Evolutionary conservation across 768 basidiomycete genomes (phyloP).

Genomic region (Suillus fuscotomentosus): DNA sequence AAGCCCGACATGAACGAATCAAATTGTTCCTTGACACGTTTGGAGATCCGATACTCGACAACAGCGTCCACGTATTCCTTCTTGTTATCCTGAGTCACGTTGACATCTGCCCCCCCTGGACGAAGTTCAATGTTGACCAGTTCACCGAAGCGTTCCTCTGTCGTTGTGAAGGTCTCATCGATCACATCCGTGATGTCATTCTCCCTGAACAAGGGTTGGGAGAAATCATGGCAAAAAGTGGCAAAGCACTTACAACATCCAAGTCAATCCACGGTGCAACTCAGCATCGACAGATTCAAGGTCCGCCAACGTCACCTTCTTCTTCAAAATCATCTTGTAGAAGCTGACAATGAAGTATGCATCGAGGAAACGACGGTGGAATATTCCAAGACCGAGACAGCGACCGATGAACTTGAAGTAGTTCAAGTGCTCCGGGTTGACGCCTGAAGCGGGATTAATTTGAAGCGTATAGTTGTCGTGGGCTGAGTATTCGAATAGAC

Average conservation of each 20-base stretch:
- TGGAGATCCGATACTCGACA: constrained; percentile 96
- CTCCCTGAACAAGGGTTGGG: constrained; percentile 53
- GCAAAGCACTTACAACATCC: constrained; percentile 84
- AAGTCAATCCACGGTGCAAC: constrained; percentile 90
- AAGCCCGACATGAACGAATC: constrained; percentile 99
- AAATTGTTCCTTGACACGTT: constrained; percentile 97
- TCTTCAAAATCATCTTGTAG: constrained; percentile 99
- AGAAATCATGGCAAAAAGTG: constrained; percentile 3
- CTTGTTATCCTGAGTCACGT: constrained; percentile 98
- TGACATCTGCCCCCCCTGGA: constrained; percentile 78
- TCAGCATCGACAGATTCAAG: constrained; percentile 97
- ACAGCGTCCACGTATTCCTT: constrained; percentile 95
- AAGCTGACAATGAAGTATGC: constrained; percentile 99
- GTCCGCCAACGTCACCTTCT: constrained; percentile 93
- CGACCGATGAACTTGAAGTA: constrained; percentile 99
- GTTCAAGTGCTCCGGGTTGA: constrained; percentile 98
- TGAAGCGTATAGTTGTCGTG: constrained; percentile 99
- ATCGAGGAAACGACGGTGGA: constrained; percentile 98
- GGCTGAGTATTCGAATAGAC: constrained; percentile 98
- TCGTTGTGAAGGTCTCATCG: constrained; percentile 96
- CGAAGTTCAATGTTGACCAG: constrained; percentile 96
- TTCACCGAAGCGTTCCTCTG: constrained; percentile 97
- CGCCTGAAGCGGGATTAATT: constrained; percentile 96
- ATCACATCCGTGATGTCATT: constrained; percentile 98
- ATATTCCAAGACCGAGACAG: constrained; percentile 92